phyloP scores from a whole-genome alignment of 2,329 filamentous ascomycete genomes.

The Phialophora tarda region DNA sequence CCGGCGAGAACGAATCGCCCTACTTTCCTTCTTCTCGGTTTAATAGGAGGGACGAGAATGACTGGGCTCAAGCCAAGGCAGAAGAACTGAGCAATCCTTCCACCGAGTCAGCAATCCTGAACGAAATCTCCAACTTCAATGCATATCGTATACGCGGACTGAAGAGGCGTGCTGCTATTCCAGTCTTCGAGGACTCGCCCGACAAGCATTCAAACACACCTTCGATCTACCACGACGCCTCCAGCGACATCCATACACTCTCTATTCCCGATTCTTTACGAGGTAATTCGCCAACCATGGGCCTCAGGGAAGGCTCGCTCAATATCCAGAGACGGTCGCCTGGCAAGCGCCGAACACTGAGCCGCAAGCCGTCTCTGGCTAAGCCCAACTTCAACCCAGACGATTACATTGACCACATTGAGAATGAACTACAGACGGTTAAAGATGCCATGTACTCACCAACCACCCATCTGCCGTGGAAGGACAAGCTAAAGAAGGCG shows the following conservation, averaged over 20 bases:
- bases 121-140: constrained; percentile 36
- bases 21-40: constrained; percentile 22
- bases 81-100: constrained; percentile 22
- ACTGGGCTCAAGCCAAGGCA: constrained; percentile 7
- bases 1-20: constrained; percentile 28
- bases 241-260: constrained; percentile 30
- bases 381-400: constrained; percentile 49
- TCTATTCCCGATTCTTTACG: constrained; percentile 30
- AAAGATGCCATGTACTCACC: constrained; percentile 52
- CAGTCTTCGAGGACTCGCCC: constrained; percentile 35
- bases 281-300: constrained; percentile 32
- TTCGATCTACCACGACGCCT: constrained; percentile 33
- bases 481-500: constrained; percentile 41
- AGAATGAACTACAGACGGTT: constrained; percentile 51
- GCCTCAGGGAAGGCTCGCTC: constrained; percentile 40
- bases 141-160: constrained; percentile 22
- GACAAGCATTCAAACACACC: constrained; percentile 24
- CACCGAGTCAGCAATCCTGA: constrained; percentile 30
- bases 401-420: constrained; percentile 58
- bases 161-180: constrained; percentile 32
- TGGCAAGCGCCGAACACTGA: constrained; percentile 29
- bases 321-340: constrained; percentile 38
- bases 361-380: constrained; percentile 30
- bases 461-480: constrained; percentile 35
- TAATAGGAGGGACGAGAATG: constrained; percentile 30